Percentiles rank a stretch among this genome's conserved stretches.
These are phyloP conservation scores for Apocynum venetum DNA, from an alignment of 257 asterid species.

Conservation along the genomic window DNA sequence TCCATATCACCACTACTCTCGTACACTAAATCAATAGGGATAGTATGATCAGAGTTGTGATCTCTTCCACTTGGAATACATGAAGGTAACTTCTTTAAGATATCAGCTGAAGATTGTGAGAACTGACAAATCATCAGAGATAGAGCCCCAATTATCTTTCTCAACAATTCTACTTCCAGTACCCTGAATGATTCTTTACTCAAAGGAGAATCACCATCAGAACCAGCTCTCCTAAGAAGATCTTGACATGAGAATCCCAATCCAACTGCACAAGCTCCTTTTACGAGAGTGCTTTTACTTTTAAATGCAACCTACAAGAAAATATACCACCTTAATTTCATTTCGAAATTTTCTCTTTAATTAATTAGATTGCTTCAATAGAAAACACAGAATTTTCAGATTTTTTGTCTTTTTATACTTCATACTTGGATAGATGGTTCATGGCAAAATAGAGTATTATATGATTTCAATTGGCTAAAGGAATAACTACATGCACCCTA, in stretches of 20 bases:
- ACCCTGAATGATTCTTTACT: conserved; percentile 41
- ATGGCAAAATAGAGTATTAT: not conserved
- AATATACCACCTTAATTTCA: not conserved
- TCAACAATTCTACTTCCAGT: conserved; percentile 57
- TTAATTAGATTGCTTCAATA: conserved; percentile 3
- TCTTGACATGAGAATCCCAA: conserved; percentile 84
- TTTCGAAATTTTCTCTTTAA: not conserved
- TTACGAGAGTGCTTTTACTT: conserved; percentile 85
- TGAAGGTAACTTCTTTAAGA: conserved; percentile 43
- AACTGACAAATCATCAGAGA: conserved; percentile 58
- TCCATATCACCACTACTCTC: conserved; percentile 43
- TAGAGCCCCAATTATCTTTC: conserved; percentile 57
- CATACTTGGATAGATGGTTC: not conserved
- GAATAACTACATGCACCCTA: not conserved
- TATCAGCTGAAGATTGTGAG: conserved; percentile 50
- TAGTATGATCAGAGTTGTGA: conserved; percentile 24
- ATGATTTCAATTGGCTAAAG: not conserved
- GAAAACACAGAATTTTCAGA: not conserved
- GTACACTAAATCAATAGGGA: conserved; percentile 30
- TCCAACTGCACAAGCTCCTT: conserved; percentile 98
- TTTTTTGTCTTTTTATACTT: not conserved
- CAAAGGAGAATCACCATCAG: conserved; percentile 36
- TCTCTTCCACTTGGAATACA: conserved; percentile 47
- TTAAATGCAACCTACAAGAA: conserved; percentile 60
- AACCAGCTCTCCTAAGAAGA: conserved; percentile 61